Evolutionary conservation across 106 monocot genomes (phyloP).

Genomic region (Narthecium ossifragum): DNA sequence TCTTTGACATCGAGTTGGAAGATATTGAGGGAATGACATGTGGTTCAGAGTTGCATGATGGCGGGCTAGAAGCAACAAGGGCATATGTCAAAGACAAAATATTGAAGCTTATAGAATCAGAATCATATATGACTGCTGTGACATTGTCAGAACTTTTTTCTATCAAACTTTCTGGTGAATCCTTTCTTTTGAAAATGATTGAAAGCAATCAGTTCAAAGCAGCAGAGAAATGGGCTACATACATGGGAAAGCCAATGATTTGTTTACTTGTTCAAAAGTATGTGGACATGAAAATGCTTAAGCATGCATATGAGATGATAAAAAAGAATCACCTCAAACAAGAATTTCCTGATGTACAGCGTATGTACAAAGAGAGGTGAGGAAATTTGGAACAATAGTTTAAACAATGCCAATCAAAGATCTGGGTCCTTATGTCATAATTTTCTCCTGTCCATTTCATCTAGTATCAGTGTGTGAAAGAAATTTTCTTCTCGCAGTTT

Average conservation of each 20-base stretch:
- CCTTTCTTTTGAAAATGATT: slow-evolving; percentile 64
- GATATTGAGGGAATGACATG: slow-evolving; percentile 54
- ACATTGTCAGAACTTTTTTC: slow-evolving; percentile 61
- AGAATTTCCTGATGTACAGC: slow-evolving; percentile 68
- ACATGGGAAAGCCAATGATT: slow-evolving; percentile 65
- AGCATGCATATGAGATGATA: slow-evolving; percentile 74
- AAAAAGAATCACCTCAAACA: slow-evolving; percentile 61
- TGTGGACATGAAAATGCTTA: slow-evolving; percentile 83
- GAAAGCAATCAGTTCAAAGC: slow-evolving; percentile 52
- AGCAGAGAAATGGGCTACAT: slow-evolving; percentile 80
- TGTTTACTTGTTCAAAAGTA: slow-evolving; percentile 75
- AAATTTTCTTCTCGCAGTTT: slow-evolving; percentile 56
- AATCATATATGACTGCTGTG: slow-evolving; percentile 74
- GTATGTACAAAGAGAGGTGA: slow-evolving; percentile 81
- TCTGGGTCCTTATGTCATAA: no score
- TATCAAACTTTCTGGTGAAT: slow-evolving; percentile 30
- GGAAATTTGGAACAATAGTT: not conserved
- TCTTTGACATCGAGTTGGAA: slow-evolving; percentile 64
- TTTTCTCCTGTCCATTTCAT: no score
- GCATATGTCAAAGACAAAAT: slow-evolving; percentile 39
- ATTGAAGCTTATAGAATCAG: slow-evolving; percentile 42
- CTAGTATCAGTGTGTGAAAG: not conserved
- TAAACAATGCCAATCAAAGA: no score
- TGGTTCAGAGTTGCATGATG: slow-evolving; percentile 29
- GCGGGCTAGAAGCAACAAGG: slow-evolving; percentile 31